phyloP scores from a whole-genome alignment of 108 stramenopile species.

The Schizochytrium sp. region DNA sequence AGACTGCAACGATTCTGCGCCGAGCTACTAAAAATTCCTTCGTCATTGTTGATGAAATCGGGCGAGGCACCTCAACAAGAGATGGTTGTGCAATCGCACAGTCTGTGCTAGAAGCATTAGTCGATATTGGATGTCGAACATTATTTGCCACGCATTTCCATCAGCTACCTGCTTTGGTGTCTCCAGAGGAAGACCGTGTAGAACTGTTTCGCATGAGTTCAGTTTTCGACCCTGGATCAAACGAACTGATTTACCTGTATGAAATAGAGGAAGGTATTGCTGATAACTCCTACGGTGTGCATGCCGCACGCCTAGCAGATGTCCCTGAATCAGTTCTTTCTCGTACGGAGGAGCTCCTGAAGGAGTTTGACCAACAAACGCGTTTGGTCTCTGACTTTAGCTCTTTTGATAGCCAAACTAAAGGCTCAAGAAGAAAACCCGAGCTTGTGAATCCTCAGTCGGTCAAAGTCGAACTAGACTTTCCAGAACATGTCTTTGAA shows the following conservation, averaged over 20 bases:
- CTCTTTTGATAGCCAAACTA: too few relatives aligned
- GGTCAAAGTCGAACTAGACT: background rate
- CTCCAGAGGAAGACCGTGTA: background rate
- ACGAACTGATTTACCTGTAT: conserved; percentile 36
- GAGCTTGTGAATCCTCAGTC: too few relatives aligned
- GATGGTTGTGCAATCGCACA: conserved; percentile 64
- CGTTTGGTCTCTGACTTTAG: background rate
- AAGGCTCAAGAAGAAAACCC: too few relatives aligned
- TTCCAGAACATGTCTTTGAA: background rate
- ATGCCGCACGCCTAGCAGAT: conserved; percentile 23
- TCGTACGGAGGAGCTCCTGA: conserved; percentile 24
- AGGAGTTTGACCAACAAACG: conserved; percentile 19
- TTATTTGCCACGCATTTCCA: conserved; percentile 72
- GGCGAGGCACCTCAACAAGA: conserved; percentile 82
- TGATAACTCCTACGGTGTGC: conserved; percentile 40
- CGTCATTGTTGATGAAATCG: conserved; percentile 92
- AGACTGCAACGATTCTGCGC: conserved; percentile 88
- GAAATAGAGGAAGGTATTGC: background rate
- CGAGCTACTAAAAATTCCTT: conserved; percentile 83
- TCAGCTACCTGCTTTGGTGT: conserved; percentile 39
- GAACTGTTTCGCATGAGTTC: background rate
- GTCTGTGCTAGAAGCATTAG: conserved; percentile 63
- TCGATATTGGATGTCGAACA: conserved; percentile 68
- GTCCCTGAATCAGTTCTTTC: background rate
- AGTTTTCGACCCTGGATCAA: background rate